Base-by-base conservation (phyloP, 176 grass and related monocot species). In the Carex parvula region DNA sequence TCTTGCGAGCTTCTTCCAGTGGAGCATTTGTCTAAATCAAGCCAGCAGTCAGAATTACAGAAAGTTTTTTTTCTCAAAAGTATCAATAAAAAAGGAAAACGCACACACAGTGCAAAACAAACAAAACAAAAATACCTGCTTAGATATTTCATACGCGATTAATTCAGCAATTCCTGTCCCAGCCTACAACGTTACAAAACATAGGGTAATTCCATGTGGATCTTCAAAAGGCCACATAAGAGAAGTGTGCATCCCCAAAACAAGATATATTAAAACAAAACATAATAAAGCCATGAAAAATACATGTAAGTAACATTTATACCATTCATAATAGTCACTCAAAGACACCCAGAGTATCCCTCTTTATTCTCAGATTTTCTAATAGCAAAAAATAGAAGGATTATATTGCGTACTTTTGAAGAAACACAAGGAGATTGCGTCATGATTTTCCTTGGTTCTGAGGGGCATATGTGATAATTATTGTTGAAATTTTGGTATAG, bases 141-240 rank as follows among this genome's bases (percentile, higher is more conserved):
- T 97, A 22, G 95, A 98, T 82, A 98, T 90, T 70, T 90, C 86
- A 83, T 91, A 70, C 64, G 92, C 91, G 55, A 98, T 90, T 58
- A 98, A 81, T 81, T 93, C 95, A 87, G 92, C 92, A 87, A 98
- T 98, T 81, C 92, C 95, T 70, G 95, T 98, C 46, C 95, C 92
- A 81, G 95, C 95, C 92, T 98, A 85, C 64, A 94, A 83, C 37
- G 46, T 85, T n/a, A 87, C 48, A 85, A 78, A 70, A 64, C 24
- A 81, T 16, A 58, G 12, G 17, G 50, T 50, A 84, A 64, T 70
- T 70, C 30, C 42, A 41, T 42, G 14, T 14, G 44, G 22, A 80
- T 65, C 59, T 48, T 29, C 3, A 74, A 61, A 42, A 65, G 55
- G 39, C 30, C 35, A 74, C 32, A 53, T 46, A n/a, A 74, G 9